Base-by-base conservation (phyloP, 495 filamentous ascomycete genomes). In the Pseudomonodictys pantanalensis region DNA sequence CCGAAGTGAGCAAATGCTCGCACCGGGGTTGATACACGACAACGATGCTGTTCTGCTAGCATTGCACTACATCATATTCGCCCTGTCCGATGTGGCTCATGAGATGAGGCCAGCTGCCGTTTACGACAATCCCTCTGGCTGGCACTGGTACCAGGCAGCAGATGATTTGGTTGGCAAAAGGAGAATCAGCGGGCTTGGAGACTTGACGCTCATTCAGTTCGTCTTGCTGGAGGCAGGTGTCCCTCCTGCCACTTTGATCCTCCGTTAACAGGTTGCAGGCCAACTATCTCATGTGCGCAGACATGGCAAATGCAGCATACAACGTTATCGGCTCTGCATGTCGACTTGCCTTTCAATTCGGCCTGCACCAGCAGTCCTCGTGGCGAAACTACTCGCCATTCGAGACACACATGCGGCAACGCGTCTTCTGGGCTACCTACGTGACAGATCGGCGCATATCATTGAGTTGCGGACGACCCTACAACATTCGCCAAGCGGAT, bases 391-490 rank as follows among this genome's bases (percentile, higher is more conserved):
- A 38, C n/a, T 29, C 23, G 2, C 52, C 39, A 0, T 66, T 48
- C 30, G 39, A 43, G 17, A 17, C 48, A 20, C 64, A 66, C 18
- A 42, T 58, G 58, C 53, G 58, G 12, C 58, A 62, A 44, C 58
- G 52, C 39, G 63, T 66, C 5, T 66, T 66, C 30, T 66, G 64
- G 58, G 51, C 48, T 0, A 35, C 55, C 1, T 66, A 58, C 39
- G 39, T 58, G 25, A 7, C 43, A 18, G 64, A 66, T 53, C 44
- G 64, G 7, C 58, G 39, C 2, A 62, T 66, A 20, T 41, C 59
- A 26, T 45, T 66, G n/a, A 66, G 64, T 49, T 62, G 58, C 48
- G 54, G 52, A 48, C 29, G 64, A 18, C 64, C 64, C 12, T 58
- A 58, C 46, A 29, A 54, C 25, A 58, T 66, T 18, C 50, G 49